Evolutionary conservation across 768 basidiomycete genomes (phyloP).

Genomic region (Auriscalpium microsporum): DNA sequence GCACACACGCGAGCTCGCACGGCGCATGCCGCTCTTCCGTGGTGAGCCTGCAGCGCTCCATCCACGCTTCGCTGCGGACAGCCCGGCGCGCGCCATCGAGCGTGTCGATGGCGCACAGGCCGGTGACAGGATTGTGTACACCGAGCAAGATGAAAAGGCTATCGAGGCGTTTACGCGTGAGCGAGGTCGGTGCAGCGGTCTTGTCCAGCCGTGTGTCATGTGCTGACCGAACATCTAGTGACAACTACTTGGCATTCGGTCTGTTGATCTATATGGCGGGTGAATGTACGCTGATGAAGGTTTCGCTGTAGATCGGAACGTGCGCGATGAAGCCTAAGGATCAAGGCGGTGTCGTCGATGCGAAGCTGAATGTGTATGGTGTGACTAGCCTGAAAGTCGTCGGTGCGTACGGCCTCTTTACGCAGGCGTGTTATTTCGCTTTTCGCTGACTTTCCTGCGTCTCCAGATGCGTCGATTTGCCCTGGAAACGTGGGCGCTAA

Average conservation of each 20-base stretch:
- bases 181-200: conserved; percentile 8
- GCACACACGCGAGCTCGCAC: conserved; percentile 38
- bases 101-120: conserved; percentile 14
- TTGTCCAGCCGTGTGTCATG: not conserved
- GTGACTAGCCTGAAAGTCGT: conserved; percentile 47
- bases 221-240: conserved; percentile 13
- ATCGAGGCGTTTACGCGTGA: conserved; percentile 23
- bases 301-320: conserved; percentile 37
- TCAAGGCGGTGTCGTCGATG: conserved; percentile 51
- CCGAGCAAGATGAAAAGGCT: conserved; percentile 24
- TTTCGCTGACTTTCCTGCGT: no score
- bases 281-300: not conserved
- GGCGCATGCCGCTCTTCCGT: conserved; percentile 38
- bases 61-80: conserved; percentile 24
- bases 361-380: conserved; percentile 55
- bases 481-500: conserved; percentile 33
- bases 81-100: conserved; percentile 17
- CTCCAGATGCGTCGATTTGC: conserved; percentile 28
- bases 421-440: no score
- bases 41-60: conserved; percentile 22
- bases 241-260: conserved; percentile 28
- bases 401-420: not conserved
- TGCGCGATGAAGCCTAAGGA: conserved; percentile 58
- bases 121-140: conserved; percentile 23
- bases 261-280: not conserved